phyloP scores from a whole-genome alignment of 2,329 filamentous ascomycete species.

The Pseudogymnoascus sp. region DNA sequence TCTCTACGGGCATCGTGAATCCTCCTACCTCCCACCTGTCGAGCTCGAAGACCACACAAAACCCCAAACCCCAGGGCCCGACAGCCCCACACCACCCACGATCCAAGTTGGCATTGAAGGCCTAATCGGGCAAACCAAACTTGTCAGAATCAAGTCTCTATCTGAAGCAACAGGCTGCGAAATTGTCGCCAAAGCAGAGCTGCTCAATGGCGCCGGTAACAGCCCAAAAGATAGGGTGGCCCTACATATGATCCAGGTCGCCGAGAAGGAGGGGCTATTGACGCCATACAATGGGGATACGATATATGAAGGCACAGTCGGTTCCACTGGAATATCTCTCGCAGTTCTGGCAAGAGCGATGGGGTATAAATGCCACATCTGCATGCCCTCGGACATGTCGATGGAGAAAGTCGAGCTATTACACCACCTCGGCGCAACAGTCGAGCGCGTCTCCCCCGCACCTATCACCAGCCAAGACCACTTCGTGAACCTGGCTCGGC shows the following conservation, averaged over 20 bases:
- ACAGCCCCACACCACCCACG: constrained; percentile 15
- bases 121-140: constrained; percentile 86
- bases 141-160: constrained; percentile 77
- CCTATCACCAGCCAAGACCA: constrained; percentile 90
- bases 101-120: constrained; percentile 78
- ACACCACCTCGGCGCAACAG: constrained; percentile 80
- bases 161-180: constrained; percentile 80
- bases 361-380: constrained; percentile 90
- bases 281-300: constrained; percentile 78
- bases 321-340: constrained; percentile 90
- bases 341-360: constrained; percentile 79
- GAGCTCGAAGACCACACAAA: constrained; percentile 49
- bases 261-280: constrained; percentile 69
- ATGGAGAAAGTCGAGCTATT: constrained; percentile 84
- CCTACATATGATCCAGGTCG: constrained; percentile 75
- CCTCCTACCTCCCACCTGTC: constrained; percentile 31
- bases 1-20: constrained; percentile 10
- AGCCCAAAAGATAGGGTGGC: constrained; percentile 95
- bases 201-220: constrained; percentile 88
- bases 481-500: constrained; percentile 85
- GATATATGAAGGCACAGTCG: constrained; percentile 95
- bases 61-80: constrained; percentile 18
- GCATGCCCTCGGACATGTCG: constrained; percentile 90
- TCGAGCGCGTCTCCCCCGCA: constrained; percentile 82
- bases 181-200: constrained; percentile 92